phyloP scores from a whole-genome alignment of 148 eudicot genomes.

The Tetragonia tetragonoides region DNA sequence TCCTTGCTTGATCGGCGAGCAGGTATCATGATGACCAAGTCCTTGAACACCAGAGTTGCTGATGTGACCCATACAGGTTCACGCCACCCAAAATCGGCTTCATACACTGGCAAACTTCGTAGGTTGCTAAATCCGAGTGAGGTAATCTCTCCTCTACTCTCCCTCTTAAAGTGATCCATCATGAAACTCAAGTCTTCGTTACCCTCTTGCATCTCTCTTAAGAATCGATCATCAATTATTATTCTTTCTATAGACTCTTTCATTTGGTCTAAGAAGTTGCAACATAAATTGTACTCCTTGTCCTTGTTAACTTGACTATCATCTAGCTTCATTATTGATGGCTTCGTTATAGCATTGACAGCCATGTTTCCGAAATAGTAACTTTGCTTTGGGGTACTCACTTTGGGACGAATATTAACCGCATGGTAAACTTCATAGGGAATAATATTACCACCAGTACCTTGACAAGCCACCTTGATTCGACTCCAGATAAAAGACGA shows the following conservation, averaged over 20 bases:
- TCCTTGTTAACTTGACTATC: too few relatives aligned
- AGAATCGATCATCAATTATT: neutral
- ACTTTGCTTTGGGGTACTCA: constrained; percentile 3
- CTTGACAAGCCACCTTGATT: too few relatives aligned
- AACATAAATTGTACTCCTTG: neutral
- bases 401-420: constrained; percentile 24
- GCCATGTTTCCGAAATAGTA: constrained; percentile 32
- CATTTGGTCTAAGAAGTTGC: neutral
- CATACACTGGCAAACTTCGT: constrained; percentile 26
- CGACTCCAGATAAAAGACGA: too few relatives aligned
- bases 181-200: neutral
- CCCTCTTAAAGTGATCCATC: neutral
- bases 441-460: neutral
- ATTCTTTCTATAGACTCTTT: constrained; percentile 1
- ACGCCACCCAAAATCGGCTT: constrained; percentile 37
- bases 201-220: constrained; percentile 6
- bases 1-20: too few relatives aligned
- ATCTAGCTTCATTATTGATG: neutral
- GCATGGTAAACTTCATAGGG: constrained; percentile 18
- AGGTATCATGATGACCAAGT: constrained; percentile 12
- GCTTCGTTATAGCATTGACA: constrained; percentile 10
- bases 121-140: constrained; percentile 14
- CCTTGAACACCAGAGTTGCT: constrained; percentile 6
- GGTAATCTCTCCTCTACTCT: constrained; percentile 8
- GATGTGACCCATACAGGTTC: constrained; percentile 26